Evolutionary conservation across 352 stramenopile genomes (phyloP).

Genomic region (Phytopythium aichiense): DNA sequence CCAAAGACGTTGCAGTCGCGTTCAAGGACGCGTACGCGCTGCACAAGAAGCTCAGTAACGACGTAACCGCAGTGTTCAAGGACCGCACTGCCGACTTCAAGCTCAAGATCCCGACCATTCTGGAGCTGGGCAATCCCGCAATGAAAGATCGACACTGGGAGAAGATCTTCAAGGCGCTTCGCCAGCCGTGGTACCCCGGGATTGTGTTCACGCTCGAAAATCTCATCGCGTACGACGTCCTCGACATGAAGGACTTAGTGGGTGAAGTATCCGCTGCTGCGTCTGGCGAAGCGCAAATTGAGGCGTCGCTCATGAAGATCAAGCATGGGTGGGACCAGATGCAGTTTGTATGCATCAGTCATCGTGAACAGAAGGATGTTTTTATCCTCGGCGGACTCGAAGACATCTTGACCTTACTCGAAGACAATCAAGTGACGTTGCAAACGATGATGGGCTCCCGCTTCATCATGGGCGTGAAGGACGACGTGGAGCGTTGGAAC

Average conservation of each 20-base stretch:
- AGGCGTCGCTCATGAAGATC: constrained; percentile 87
- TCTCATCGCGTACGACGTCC: constrained; percentile 81
- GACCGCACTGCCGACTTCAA: constrained; percentile 89
- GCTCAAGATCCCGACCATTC: constrained; percentile 86
- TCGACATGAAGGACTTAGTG: constrained; percentile 88
- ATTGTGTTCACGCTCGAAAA: constrained; percentile 89
- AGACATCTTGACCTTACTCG: constrained; percentile 85
- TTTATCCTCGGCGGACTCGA: constrained; percentile 91
- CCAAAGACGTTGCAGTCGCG: constrained; percentile 79
- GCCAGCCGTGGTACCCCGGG: constrained; percentile 85
- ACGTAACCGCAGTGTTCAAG: constrained; percentile 86
- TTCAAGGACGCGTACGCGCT: constrained; percentile 89
- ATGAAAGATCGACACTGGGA: constrained; percentile 96
- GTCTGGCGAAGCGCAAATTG: constrained; percentile 88
- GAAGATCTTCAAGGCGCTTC: constrained; percentile 90
- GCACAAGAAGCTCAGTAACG: constrained; percentile 91
- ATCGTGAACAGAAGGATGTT: constrained; percentile 83
- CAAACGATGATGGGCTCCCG: constrained; percentile 93
- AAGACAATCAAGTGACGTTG: constrained; percentile 91
- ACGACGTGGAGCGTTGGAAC: constrained; percentile 89
- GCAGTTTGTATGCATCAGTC: constrained; percentile 77
- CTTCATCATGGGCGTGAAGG: constrained; percentile 90
- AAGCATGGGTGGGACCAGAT: constrained; percentile 87
- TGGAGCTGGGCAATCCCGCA: constrained; percentile 88
- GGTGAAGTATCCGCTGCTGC: constrained; percentile 81